Evolutionary conservation across 768 basidiomycete species (phyloP).

Genomic region (Suillus tomentosus): DNA sequence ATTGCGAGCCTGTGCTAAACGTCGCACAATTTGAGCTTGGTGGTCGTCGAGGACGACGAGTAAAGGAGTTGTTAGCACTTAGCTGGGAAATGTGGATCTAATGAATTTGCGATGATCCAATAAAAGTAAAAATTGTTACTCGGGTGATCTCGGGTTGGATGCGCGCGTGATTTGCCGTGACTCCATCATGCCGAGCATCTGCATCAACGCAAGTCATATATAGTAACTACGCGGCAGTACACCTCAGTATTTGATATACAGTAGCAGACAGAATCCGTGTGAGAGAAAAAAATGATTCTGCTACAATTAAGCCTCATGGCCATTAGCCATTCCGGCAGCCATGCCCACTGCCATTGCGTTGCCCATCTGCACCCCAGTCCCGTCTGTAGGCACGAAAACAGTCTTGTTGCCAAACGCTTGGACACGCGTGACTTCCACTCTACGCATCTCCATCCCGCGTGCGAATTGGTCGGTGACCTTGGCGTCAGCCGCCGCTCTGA

Average conservation of each 20-base stretch:
- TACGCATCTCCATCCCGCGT: slow-evolving; percentile 71
- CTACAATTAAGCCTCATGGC: slow-evolving; percentile 17
- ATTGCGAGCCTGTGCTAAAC: slow-evolving; percentile 11
- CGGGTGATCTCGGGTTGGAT: slow-evolving; percentile 25
- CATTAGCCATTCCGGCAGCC: slow-evolving; percentile 62
- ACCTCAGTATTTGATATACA: neutral
- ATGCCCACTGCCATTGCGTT: slow-evolving; percentile 66
- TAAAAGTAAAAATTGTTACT: slow-evolving; percentile 19
- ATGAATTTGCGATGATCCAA: slow-evolving; percentile 7
- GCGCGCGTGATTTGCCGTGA: neutral
- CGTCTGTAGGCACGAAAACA: slow-evolving; percentile 70
- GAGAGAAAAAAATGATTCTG: neutral
- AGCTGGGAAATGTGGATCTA: neutral
- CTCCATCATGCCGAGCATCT: slow-evolving; percentile 16
- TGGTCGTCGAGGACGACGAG: slow-evolving; percentile 10
- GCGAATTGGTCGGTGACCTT: slow-evolving; percentile 66
- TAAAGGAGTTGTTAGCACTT: neutral
- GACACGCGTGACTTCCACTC: slow-evolving; percentile 64
- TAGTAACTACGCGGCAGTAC: neutral
- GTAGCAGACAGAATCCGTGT: neutral
- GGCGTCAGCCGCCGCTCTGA: slow-evolving; percentile 65
- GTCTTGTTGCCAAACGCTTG: slow-evolving; percentile 69
- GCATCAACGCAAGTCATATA: slow-evolving; percentile 14
- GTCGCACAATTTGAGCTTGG: slow-evolving; percentile 8
- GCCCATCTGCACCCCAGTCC: slow-evolving; percentile 59